phyloP scores from a whole-genome alignment of 805 yeast genomes.

The Cyberlindnera mycetangii region DNA sequence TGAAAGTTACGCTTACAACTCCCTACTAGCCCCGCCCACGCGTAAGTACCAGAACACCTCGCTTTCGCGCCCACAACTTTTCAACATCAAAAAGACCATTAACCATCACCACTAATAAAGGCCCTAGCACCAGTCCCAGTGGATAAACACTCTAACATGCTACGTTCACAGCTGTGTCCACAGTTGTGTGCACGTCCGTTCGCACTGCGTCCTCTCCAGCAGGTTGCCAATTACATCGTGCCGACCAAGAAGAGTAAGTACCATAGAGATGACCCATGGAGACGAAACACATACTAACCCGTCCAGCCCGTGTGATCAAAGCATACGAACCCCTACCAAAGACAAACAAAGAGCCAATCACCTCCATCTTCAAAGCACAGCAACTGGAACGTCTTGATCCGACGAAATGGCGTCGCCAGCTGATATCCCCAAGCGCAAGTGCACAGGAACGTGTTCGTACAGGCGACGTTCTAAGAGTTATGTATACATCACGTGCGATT shows the following conservation, averaged over 20 bases:
- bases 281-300: too few species aligned
- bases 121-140: too few species aligned
- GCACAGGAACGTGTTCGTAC: constrained; percentile 51
- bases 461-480: constrained; percentile 80
- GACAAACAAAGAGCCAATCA: constrained; percentile 13
- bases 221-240: constrained; percentile 16
- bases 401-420: constrained; percentile 58
- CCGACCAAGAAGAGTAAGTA: constrained; percentile 14
- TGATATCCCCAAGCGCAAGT: constrained; percentile 43
- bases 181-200: constrained; percentile 9
- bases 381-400: constrained; percentile 52
- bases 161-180: constrained; percentile 18
- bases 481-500: constrained; percentile 53
- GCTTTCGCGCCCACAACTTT: too few species aligned
- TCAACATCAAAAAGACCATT: too few species aligned
- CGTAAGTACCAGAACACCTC: too few species aligned
- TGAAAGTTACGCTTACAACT: too few species aligned
- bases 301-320: constrained; percentile 19
- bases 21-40: too few species aligned
- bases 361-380: constrained; percentile 33
- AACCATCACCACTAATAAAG: too few species aligned
- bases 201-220: constrained; percentile 13
- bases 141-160: too few species aligned
- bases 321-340: constrained; percentile 23
- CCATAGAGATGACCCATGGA: too few species aligned